phyloP scores from a whole-genome alignment of 1,139 yeast species.

The Sugiyamaella paludigena region DNA sequence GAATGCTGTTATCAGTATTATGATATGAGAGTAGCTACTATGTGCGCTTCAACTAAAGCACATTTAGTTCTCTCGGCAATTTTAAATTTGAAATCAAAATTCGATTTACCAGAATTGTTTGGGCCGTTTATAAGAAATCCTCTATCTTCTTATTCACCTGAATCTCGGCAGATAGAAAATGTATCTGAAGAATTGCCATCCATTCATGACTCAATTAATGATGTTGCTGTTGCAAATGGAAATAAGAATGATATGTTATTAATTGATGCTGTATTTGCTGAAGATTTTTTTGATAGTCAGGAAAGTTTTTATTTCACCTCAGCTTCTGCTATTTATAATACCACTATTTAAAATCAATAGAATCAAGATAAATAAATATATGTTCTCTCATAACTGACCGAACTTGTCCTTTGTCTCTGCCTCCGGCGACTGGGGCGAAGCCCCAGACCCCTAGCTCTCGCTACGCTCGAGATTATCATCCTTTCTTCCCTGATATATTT shows the following conservation, averaged over 20 bases:
- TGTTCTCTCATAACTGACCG: too few relatives aligned
- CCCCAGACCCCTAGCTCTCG: too few relatives aligned
- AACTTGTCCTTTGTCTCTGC: too few relatives aligned
- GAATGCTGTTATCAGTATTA: slow-evolving; percentile 8
- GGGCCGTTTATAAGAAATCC: slow-evolving; percentile 6
- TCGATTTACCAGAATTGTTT: slow-evolving; percentile 13
- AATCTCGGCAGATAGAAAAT: too few relatives aligned
- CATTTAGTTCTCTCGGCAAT: slow-evolving; percentile 13
- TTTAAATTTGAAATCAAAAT: slow-evolving; percentile 7
- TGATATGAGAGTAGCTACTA: slow-evolving; percentile 14
- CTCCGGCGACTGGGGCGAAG: too few relatives aligned
- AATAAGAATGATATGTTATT: neutral
- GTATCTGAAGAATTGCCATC: neutral
- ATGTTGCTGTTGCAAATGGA: neutral
- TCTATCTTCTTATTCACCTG: neutral
- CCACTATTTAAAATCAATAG: neutral
- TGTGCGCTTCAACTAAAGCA: slow-evolving; percentile 18
- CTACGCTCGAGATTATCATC: too few relatives aligned
- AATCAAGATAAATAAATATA: too few relatives aligned
- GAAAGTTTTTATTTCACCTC: slow-evolving; percentile 1
- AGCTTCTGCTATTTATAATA: slow-evolving; percentile 8
- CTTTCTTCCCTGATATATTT: too few relatives aligned
- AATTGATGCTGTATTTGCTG: slow-evolving; percentile 4
- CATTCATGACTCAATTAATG: too few relatives aligned
- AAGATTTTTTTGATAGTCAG: slow-evolving; percentile 3